Base-by-base conservation (phyloP, 2,329 filamentous ascomycete genomes). In the Drechmeria coniospora region DNA sequence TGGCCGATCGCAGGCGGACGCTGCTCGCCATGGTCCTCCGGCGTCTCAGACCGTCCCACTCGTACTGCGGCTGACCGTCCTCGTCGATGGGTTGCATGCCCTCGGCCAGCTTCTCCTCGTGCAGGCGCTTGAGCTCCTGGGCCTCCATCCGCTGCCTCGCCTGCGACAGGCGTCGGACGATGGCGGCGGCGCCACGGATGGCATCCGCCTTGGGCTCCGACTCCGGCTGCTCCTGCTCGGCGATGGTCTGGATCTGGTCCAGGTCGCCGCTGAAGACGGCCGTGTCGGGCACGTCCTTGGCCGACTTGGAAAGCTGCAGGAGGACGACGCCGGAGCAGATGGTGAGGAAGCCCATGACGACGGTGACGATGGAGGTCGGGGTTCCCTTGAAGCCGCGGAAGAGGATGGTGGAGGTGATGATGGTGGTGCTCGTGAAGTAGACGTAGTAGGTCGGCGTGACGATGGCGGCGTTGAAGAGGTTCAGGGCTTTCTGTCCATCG, bases 371-470 rank as follows among this genome's bases (percentile, higher is more conserved):
- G 15, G 79, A 71, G 5, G 72, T 66, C 0, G 70, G 65, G 0
- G 81, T 81, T 20, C 87, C 90, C 47, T 92, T 87, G 66, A 98
- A 94, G 6, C 90, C 90, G 36, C 74, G 77, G 54, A 95, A 95
- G 3, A 98, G 62, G 25, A 98, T 75, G 4, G 86, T 80, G 0
- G 87, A 94, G 5, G 86, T 92, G 40, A 95, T 71, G 39, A 98
- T 94, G 13, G 90, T 95, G 5, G 84, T 79, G 41, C 78, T 92
- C 21, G 90, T 98, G 51, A 98, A 98, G 60, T 92, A 87, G 39
- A 98, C 90, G 51, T 98, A 98, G 57, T 98, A 98, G 3, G 90
- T 98, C 1, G 90, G 90, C 0, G 90, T 98, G 33, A 98, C 90
- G 38, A 98, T 68, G 6, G 90, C 87, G 21, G 90, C 90, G 45